A percentile compares a stretch with the other conserved stretches of the same genome.
Evolutionary conservation across 106 monocot species (phyloP).

Genomic region (Dendrobium huoshanense): DNA sequence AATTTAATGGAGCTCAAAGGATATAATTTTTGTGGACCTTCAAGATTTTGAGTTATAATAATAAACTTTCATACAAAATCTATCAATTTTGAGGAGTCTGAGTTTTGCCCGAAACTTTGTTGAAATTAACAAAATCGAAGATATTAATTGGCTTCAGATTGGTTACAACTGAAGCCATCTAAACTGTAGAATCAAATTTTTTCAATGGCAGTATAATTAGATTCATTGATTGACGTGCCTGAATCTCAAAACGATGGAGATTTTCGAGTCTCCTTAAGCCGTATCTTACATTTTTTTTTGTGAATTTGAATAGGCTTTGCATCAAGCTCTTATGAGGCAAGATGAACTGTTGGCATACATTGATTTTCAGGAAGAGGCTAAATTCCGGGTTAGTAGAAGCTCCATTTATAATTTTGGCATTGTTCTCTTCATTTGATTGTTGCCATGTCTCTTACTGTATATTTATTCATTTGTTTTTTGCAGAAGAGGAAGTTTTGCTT

Average conservation of each 20-base stretch:
- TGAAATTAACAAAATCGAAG: no score
- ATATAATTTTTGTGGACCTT: no score
- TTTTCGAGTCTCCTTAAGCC: not conserved
- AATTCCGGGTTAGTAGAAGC: constrained; percentile 2
- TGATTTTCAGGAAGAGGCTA: constrained; percentile 3
- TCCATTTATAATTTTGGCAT: not conserved
- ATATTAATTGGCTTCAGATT: no score
- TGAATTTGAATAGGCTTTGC: not conserved
- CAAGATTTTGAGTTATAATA: no score
- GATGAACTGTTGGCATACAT: constrained; percentile 11
- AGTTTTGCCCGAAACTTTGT: no score
- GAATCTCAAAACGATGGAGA: no score
- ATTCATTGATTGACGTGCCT: not conserved
- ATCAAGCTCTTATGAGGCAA: constrained; percentile 12
- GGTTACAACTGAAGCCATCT: no score
- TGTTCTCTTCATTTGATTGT: not conserved
- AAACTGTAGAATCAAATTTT: no score
- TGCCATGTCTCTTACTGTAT: not conserved
- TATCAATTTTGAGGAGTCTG: no score
- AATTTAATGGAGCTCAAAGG: no score
- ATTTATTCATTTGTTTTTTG: not conserved
- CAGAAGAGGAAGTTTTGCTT: constrained; percentile 10
- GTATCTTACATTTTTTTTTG: not conserved
- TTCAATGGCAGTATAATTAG: not conserved
- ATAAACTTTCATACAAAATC: no score